A percentile compares a stretch with the other conserved stretches of the same genome.
phyloP scores from a whole-genome alignment of 805 yeast species.

The Lachancea cidri region DNA sequence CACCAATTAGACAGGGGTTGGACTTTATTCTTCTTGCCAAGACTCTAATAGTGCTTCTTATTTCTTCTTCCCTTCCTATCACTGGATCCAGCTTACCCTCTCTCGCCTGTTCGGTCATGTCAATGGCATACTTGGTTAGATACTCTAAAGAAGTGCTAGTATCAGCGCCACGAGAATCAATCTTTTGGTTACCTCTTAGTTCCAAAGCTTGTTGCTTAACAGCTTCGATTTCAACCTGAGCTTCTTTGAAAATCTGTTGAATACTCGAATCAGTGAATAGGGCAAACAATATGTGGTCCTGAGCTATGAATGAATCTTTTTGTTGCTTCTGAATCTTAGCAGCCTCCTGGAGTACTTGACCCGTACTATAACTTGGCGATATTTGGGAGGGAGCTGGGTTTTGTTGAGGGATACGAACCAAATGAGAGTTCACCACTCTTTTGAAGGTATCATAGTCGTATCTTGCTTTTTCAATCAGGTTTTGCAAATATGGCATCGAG shows the following conservation, averaged over 20 bases:
- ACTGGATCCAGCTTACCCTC: slow-evolving; percentile 97
- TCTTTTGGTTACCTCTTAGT: slow-evolving; percentile 84
- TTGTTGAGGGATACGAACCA: slow-evolving; percentile 84
- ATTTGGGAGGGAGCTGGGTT: slow-evolving; percentile 84
- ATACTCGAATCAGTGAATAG: slow-evolving; percentile 73
- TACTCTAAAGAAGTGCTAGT: slow-evolving; percentile 81
- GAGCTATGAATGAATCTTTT: slow-evolving; percentile 88
- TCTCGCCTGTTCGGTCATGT: slow-evolving; percentile 88
- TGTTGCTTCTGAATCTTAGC: slow-evolving; percentile 76
- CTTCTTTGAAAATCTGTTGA: slow-evolving; percentile 66
- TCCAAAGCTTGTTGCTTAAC: slow-evolving; percentile 72
- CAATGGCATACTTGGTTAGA: slow-evolving; percentile 83
- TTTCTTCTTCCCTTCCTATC: slow-evolving; percentile 98
- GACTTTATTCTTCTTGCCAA: slow-evolving; percentile 96
- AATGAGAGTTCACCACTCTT: slow-evolving; percentile 70
- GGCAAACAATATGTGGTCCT: slow-evolving; percentile 87
- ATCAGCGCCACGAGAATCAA: slow-evolving; percentile 92
- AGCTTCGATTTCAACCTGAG: slow-evolving; percentile 60
- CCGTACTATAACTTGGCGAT: slow-evolving; percentile 68
- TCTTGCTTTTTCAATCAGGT: slow-evolving; percentile 78
- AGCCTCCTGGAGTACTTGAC: slow-evolving; percentile 69
- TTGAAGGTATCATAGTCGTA: slow-evolving; percentile 81
- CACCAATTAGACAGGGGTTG: slow-evolving; percentile 95
- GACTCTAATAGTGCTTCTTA: slow-evolving; percentile 89
- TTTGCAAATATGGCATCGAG: slow-evolving; percentile 64